A percentile compares a stretch with the other conserved stretches of the same genome.
These are phyloP conservation scores for Cladosporium colombiae DNA, from an alignment of 2,329 filamentous ascomycete genomes.

Conservation along the genomic window DNA sequence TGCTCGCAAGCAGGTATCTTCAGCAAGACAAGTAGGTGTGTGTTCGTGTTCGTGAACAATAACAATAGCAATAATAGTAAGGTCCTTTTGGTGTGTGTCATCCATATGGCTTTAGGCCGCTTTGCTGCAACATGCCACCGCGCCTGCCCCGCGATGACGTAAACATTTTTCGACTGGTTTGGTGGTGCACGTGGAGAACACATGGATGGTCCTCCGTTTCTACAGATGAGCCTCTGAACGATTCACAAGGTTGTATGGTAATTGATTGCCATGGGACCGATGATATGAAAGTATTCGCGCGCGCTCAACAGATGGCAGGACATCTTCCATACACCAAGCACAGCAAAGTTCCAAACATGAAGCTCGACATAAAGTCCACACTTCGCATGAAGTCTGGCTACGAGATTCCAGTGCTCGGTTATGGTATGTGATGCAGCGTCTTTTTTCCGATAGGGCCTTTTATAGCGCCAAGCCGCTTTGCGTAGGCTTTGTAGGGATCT, in stretches of 20 bases:
- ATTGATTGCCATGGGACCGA: background rate
- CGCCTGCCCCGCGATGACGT: conserved; percentile 11
- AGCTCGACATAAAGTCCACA: conserved; percentile 49
- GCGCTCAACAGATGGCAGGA: background rate
- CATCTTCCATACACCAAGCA: background rate
- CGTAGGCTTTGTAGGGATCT: background rate
- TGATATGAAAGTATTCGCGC: conserved; percentile 6
- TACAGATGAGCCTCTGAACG: background rate
- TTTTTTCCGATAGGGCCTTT: background rate
- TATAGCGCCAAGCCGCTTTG: background rate
- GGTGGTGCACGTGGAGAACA: background rate
- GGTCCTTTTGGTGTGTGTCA: conserved; percentile 7
- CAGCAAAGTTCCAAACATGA: conserved; percentile 38
- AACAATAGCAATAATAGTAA: background rate
- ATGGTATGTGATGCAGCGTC: conserved; percentile 48
- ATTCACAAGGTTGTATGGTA: background rate
- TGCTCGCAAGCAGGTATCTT: background rate
- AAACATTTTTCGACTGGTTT: background rate
- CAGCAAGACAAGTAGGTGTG: background rate
- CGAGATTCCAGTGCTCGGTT: conserved; percentile 62
- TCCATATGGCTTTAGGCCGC: conserved; percentile 14
- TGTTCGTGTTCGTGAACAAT: background rate
- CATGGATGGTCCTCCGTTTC: background rate
- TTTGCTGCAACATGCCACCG: background rate
- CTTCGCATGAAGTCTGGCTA: conserved; percentile 60